phyloP scores from a whole-genome alignment of 768 basidiomycete species.

The Megacollybia marginata region DNA sequence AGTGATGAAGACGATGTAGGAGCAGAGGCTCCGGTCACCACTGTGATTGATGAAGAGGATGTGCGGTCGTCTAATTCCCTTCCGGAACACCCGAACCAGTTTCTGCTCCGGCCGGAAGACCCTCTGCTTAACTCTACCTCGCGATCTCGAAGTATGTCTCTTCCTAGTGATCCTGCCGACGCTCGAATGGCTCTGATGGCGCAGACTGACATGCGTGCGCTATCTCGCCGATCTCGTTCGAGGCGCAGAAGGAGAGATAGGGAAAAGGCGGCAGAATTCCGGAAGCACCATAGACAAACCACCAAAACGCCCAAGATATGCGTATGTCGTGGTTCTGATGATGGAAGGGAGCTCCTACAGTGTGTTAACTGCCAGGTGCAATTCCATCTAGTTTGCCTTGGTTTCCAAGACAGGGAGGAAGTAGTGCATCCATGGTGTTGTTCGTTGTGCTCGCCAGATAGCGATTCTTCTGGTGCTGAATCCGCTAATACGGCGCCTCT shows the following conservation, averaged over 20 bases:
- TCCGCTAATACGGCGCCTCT: no score
- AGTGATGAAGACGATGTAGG: constrained; percentile 22
- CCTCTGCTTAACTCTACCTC: constrained; percentile 9
- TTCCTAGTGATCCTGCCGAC: constrained; percentile 68
- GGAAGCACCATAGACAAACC: not conserved
- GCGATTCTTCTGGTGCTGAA: no score
- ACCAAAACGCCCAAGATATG: constrained; percentile 29
- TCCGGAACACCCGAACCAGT: constrained; percentile 37
- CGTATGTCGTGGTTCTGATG: constrained; percentile 61
- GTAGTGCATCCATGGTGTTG: no score
- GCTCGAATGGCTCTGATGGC: constrained; percentile 67
- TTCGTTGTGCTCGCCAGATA: no score
- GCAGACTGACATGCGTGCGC: constrained; percentile 59
- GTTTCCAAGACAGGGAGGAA: constrained; percentile 38
- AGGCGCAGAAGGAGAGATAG: constrained; percentile 24
- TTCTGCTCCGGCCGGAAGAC: constrained; percentile 5
- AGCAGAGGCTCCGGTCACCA: constrained; percentile 17
- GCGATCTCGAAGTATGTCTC: constrained; percentile 21
- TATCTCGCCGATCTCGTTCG: constrained; percentile 46
- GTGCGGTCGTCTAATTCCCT: constrained; percentile 22
- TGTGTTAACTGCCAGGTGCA: constrained; percentile 75
- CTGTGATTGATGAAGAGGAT: constrained; percentile 21
- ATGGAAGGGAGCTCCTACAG: constrained; percentile 70
- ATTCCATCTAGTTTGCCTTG: constrained; percentile 80
- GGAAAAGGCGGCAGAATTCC: constrained; percentile 28